These are phyloP conservation scores for Clonostachys rosea DNA, from an alignment of 2,329 filamentous ascomycete species.

Conservation along the genomic window DNA sequence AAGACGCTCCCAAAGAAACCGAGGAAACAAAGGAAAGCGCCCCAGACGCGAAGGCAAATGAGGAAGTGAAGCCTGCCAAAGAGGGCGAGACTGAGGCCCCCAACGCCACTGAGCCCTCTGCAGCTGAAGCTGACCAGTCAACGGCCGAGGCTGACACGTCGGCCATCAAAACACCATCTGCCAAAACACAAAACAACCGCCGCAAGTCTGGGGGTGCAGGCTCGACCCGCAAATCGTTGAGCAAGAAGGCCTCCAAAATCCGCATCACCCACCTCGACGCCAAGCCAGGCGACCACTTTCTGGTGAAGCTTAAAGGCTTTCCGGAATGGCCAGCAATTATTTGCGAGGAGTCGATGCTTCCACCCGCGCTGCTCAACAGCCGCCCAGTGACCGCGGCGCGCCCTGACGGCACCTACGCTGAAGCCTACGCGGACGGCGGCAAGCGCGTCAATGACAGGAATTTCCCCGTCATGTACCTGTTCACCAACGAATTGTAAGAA, in stretches of 20 bases:
- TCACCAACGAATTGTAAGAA: conserved; percentile 95
- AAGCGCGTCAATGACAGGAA: conserved; percentile 81
- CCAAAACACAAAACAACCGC: conserved; percentile 38
- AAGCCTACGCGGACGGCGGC: conserved; percentile 82
- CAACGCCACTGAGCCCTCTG: conserved; percentile 10
- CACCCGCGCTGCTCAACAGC: conserved; percentile 66
- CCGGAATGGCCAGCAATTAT: conserved; percentile 93
- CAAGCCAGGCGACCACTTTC: conserved; percentile 85
- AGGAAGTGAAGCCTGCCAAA: conserved; percentile 18
- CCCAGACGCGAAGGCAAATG: conserved; percentile 11
- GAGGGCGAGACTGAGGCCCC: conserved; percentile 45
- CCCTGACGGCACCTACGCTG: conserved; percentile 79
- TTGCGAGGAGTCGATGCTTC: conserved; percentile 92
- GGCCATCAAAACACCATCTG: conserved; percentile 25
- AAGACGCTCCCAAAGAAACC: conserved; percentile 8
- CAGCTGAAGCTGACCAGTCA: conserved; percentile 12
- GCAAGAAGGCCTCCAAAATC: conserved; percentile 76
- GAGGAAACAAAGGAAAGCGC: conserved; percentile 19
- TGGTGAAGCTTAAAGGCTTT: conserved; percentile 91
- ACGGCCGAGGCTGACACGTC: conserved; percentile 9
- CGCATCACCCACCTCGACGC: conserved; percentile 72
- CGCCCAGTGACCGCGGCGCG: conserved; percentile 82
- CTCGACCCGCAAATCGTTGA: conserved; percentile 74
- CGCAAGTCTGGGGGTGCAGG: conserved; percentile 72
- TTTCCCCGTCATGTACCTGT: conserved; percentile 92